A percentile compares a stretch with the other conserved stretches of the same genome.
These are phyloP conservation scores for Amanita inopinata DNA, from an alignment of 768 basidiomycete species.

Conservation along the genomic window DNA sequence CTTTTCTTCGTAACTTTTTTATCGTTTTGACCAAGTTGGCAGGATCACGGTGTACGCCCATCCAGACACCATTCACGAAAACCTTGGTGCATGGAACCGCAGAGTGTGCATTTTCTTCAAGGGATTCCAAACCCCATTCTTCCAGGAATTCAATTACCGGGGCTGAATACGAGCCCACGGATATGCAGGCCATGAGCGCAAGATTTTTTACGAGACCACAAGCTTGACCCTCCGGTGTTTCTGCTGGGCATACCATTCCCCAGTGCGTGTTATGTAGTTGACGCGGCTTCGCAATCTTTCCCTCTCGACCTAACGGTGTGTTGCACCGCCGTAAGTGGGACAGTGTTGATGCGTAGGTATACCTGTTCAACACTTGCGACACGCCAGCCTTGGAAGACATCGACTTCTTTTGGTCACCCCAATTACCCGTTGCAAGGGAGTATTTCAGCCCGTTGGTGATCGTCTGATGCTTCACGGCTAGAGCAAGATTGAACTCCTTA, in stretches of 20 bases:
- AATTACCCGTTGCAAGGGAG: slow-evolving; percentile 96
- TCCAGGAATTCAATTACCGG: slow-evolving; percentile 98
- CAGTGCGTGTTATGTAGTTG: slow-evolving; percentile 99
- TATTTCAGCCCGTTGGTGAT: slow-evolving; percentile 98
- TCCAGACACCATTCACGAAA: slow-evolving; percentile 99
- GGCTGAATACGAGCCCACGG: slow-evolving; percentile 91
- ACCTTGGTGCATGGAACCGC: slow-evolving; percentile 86
- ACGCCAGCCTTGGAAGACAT: slow-evolving; percentile 98
- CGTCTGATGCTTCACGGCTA: slow-evolving; percentile 92
- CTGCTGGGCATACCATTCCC: slow-evolving; percentile 99
- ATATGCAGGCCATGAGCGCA: slow-evolving; percentile 95
- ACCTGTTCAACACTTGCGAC: slow-evolving; percentile 96
- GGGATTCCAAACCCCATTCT: slow-evolving; percentile 93
- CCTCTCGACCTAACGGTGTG: slow-evolving; percentile 95
- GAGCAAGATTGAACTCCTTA: slow-evolving; percentile 85
- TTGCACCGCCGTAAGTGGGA: slow-evolving; percentile 98
- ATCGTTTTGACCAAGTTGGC: slow-evolving; percentile 88
- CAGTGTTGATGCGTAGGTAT: slow-evolving; percentile 96
- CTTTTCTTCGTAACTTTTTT: slow-evolving; percentile 84
- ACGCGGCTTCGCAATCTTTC: slow-evolving; percentile 98
- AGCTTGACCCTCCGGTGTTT: slow-evolving; percentile 98
- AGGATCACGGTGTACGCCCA: slow-evolving; percentile 95
- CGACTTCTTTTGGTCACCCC: slow-evolving; percentile 98
- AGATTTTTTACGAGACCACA: slow-evolving; percentile 99
- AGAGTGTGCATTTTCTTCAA: slow-evolving; percentile 89